phyloP scores from a whole-genome alignment of 352 stramenopile genomes.

The Pythium phragmiticola region DNA sequence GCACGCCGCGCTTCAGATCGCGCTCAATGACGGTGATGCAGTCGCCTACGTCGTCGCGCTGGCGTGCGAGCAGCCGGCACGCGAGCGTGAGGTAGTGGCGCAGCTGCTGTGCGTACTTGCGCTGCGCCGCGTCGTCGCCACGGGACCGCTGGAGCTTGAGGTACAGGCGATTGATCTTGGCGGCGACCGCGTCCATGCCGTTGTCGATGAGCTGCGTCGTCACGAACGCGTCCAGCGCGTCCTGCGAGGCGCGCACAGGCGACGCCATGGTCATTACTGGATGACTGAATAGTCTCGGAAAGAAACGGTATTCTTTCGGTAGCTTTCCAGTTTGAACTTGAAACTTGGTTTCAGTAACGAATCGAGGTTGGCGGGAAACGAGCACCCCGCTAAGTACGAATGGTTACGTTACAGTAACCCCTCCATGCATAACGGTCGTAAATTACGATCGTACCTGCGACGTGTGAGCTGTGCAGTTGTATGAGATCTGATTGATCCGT shows the following conservation, averaged over 20 bases:
- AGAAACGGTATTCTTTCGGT: too few relatives aligned
- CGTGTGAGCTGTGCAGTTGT: too few relatives aligned
- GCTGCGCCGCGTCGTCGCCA: conserved; percentile 35
- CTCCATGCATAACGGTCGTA: too few relatives aligned
- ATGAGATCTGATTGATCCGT: too few relatives aligned
- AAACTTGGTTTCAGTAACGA: too few relatives aligned
- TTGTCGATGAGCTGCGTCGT: conserved; percentile 81
- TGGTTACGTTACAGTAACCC: too few relatives aligned
- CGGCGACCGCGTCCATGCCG: conserved; percentile 62
- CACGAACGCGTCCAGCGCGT: conserved; percentile 63
- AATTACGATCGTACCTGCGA: too few relatives aligned
- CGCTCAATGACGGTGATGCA: conserved; percentile 57
- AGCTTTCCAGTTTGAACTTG: too few relatives aligned
- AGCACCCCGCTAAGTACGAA: too few relatives aligned
- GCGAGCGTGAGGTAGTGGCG: conserved; percentile 62
- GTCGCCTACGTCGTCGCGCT: conserved; percentile 47
- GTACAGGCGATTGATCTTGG: conserved; percentile 65
- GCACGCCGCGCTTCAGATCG: conserved; percentile 43
- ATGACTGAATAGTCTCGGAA: too few relatives aligned
- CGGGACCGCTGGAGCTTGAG: conserved; percentile 41
- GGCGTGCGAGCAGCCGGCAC: conserved; percentile 53
- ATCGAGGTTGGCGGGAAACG: too few relatives aligned
- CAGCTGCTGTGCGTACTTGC: conserved; percentile 51
- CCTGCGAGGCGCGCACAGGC: conserved; percentile 32
- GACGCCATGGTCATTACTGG: conserved; percentile 3